Evolutionary conservation across 257 asterid species (phyloP).

Genomic region (Solanum lignicaule): DNA sequence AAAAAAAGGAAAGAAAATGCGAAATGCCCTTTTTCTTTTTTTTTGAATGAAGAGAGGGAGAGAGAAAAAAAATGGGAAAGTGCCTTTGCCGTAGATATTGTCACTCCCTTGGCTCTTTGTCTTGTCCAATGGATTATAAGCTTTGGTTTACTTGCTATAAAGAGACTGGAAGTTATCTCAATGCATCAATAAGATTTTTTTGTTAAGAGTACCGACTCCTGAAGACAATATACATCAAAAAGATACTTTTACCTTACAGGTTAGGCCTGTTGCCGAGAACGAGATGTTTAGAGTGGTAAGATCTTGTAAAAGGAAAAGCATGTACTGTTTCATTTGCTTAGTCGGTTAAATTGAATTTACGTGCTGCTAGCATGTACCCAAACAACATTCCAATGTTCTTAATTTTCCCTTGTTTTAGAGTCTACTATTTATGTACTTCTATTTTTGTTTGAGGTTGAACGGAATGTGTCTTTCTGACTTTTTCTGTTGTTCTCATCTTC

Average conservation of each 20-base stretch:
- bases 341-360: neutral
- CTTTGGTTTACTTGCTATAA: neutral
- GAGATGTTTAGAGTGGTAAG: constrained; percentile 89
- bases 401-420: neutral
- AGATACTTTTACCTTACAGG: constrained; percentile 27
- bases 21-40: neutral
- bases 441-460: neutral
- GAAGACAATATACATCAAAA: neutral
- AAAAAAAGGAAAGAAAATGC: constrained; percentile 41
- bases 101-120: neutral
- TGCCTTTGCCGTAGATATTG: constrained; percentile 77
- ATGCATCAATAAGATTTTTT: neutral
- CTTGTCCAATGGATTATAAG: neutral
- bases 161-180: neutral
- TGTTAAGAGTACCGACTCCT: neutral
- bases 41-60: constrained; percentile 6
- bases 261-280: constrained; percentile 74
- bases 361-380: neutral
- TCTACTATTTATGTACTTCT: neutral
- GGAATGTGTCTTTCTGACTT: neutral
- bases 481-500: neutral
- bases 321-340: constrained; percentile 15
- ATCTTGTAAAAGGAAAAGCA: constrained; percentile 76
- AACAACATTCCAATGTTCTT: neutral
- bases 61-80: constrained; percentile 65